phyloP scores from a whole-genome alignment of 1,284 basidiomycete species.

The Stygiomarasmius scandens region DNA sequence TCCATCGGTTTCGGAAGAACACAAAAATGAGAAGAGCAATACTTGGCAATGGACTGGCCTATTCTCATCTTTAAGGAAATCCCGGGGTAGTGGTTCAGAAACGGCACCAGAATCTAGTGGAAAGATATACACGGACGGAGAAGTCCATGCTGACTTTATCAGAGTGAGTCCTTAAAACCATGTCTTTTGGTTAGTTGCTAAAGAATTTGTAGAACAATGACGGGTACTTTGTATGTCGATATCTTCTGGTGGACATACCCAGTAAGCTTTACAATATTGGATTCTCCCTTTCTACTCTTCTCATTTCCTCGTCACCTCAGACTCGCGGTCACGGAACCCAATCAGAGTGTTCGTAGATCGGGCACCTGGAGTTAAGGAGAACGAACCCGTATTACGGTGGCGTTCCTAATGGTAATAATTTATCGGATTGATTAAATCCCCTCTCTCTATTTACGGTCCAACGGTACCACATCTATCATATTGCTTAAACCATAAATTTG shows the following conservation, averaged over 20 bases:
- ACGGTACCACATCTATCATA: neutral
- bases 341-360: constrained; percentile 74
- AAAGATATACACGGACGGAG: constrained; percentile 69
- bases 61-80: constrained; percentile 65
- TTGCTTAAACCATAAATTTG: too few species aligned
- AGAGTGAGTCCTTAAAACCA: constrained; percentile 49
- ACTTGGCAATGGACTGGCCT: constrained; percentile 64
- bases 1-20: constrained; percentile 22
- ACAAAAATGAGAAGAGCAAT: constrained; percentile 37
- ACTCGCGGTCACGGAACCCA: constrained; percentile 62
- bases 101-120: constrained; percentile 33
- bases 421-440: constrained; percentile 21
- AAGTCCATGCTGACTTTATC: constrained; percentile 77
- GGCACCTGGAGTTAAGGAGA: constrained; percentile 64
- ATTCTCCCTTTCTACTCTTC: constrained; percentile 2
- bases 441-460: neutral
- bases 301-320: constrained; percentile 36
- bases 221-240: constrained; percentile 77
- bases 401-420: constrained; percentile 35
- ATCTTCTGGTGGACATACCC: constrained; percentile 78
- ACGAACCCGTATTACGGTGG: constrained; percentile 74
- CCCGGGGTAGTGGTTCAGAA: constrained; percentile 36
- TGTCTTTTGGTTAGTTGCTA: constrained; percentile 11
- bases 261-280: constrained; percentile 58
- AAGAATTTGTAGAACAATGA: constrained; percentile 58